Conservation (phyloP, 306 rosid species). For the Oxytropis ochrocephala region DNA sequence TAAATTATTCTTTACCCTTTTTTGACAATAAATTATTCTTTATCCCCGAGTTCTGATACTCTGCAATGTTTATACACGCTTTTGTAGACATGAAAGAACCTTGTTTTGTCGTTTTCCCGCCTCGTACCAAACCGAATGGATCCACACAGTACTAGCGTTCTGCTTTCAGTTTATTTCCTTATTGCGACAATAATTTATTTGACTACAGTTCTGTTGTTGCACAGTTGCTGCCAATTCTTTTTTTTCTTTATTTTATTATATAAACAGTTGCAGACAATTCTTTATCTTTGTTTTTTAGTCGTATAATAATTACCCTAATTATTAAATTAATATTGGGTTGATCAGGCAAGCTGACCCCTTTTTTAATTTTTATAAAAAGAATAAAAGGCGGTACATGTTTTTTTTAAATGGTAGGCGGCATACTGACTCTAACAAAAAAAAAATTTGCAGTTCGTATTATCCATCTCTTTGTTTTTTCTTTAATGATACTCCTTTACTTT, state of each 20-base stretch:
- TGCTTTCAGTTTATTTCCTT: neutral
- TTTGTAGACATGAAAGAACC: neutral
- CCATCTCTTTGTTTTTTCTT: too few species aligned
- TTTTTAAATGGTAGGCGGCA: neutral
- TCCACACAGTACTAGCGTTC: neutral
- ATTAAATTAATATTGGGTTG: neutral
- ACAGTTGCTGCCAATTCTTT: too few species aligned
- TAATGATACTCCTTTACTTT: too few species aligned
- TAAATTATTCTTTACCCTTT: too few species aligned
- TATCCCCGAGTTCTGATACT: too few species aligned
- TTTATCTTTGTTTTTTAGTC: neutral
- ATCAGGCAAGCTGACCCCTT: neutral
- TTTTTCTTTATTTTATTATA: neutral
- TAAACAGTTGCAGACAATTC: neutral
- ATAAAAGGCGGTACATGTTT: neutral
- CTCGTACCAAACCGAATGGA: conserved; percentile 12
- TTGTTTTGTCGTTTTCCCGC: conserved; percentile 29
- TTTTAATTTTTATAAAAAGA: neutral
- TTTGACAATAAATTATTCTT: too few species aligned
- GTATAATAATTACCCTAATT: neutral
- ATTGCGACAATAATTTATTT: neutral
- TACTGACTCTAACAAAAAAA: neutral
- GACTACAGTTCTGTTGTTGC: neutral
- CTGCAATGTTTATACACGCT: neutral
- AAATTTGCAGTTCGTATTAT: neutral